These are phyloP conservation scores for Naegleria gruberi DNA, from an alignment of 208 protist species.

Conservation along the genomic window DNA sequence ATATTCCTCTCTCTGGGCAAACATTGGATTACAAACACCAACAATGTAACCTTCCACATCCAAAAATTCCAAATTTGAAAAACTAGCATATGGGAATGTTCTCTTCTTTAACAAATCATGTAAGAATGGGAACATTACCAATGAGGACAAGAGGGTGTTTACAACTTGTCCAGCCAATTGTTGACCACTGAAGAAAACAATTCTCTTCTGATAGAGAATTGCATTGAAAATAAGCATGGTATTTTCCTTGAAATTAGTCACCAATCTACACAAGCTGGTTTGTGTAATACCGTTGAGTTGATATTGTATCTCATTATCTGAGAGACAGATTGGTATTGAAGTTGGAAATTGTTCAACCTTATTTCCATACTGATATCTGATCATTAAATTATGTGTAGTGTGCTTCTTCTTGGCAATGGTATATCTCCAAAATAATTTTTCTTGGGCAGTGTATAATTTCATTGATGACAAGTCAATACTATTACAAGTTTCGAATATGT, in stretches of 20 bases:
- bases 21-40: constrained; percentile 23
- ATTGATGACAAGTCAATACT: not conserved
- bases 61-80: not conserved
- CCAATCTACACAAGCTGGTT: not conserved
- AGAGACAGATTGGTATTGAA: not conserved
- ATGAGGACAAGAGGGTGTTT: not conserved
- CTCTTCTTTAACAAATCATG: not conserved
- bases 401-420: not conserved
- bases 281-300: not conserved
- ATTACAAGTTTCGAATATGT: not conserved
- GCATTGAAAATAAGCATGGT: constrained; percentile 3
- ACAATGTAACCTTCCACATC: not conserved
- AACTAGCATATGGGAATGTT: constrained; percentile 10
- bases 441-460: not conserved
- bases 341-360: not conserved
- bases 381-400: not conserved
- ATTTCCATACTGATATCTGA: not conserved
- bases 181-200: not conserved
- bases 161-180: not conserved
- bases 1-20: not conserved
- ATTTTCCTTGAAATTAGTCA: not conserved
- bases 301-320: not conserved
- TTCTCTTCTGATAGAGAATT: not conserved
- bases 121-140: not conserved
- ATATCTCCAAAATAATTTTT: not conserved